Evolutionary conservation across 306 rosid species (phyloP), one percentile per base, ranked within the genome.

Genomic region (Gastrolobium bilobum): DNA sequence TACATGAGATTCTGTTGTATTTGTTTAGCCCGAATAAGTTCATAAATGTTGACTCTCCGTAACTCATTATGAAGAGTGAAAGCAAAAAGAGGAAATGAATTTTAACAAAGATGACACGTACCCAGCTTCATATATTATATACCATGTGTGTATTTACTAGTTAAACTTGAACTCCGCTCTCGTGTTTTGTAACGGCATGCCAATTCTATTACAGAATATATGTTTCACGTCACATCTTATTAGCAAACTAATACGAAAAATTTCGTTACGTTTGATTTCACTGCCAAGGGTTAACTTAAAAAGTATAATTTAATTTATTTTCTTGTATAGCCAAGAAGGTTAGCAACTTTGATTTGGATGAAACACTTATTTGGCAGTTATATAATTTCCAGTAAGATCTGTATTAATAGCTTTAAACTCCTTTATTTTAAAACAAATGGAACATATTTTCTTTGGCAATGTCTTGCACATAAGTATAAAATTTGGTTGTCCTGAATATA

Each of bases 11-110:
- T 10, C 73, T 26, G 9, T 68, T 43, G 56, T 44, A 67, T 67
- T 67, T 39, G 10, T 50, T 38, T 39, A n/a, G 20, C 72, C 72
- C 8, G 29, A 44, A 42, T 56, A 26, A 56, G 62, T 42, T 66
- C 13, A n/a, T 6, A 14, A 6, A 37, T 35, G 2, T 62, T 13
- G 6, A 11, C 6, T 33, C 69, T 33, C 38, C 33, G 3, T 38
- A 38, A 14, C 7, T 63, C 33, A 38, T 38, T 4, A 14, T 29
- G 7, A 30, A 31, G 48, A 63, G 2, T 38, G 31, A 63, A 37
- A 37, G 30, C 10, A 6, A 61, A 61, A 35, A 13, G n/a, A n/a
- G n/a, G n/a, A n/a, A n/a, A n/a, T n/a, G n/a, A n/a, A n/a, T n/a
- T n/a, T n/a, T n/a, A n/a, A n/a, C n/a, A n/a, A n/a, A n/a, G n/a